These are phyloP conservation scores for Trichoderma parareesei DNA, from an alignment of 495 filamentous ascomycete genomes.

Conservation along the genomic window DNA sequence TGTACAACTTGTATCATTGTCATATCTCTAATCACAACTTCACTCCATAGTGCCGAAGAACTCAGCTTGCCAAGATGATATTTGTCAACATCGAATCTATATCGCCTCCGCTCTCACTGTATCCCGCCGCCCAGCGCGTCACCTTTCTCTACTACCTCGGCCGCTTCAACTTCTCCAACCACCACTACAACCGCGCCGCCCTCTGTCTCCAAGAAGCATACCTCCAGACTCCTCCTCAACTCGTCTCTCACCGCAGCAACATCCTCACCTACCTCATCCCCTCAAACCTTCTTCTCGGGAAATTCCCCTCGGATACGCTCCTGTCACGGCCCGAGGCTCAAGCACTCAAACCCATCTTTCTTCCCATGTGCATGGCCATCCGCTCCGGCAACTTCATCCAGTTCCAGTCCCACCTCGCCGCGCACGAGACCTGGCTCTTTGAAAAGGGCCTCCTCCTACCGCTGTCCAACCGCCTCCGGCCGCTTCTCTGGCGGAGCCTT, in stretches of 20 bases:
- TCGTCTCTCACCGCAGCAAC: conserved; percentile 60
- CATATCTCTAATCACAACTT: conserved; percentile 14
- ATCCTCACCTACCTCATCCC: conserved; percentile 83
- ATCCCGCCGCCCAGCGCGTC: conserved; percentile 80
- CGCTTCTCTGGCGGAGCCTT: conserved; percentile 78
- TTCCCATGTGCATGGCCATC: conserved; percentile 67
- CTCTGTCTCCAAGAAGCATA: conserved; percentile 71
- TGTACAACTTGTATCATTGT: no score
- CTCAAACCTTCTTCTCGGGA: conserved; percentile 74
- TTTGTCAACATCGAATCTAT: conserved; percentile 81
- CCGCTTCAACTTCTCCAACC: conserved; percentile 75
- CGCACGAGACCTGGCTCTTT: conserved; percentile 60
- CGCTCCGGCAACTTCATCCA: conserved; percentile 66
- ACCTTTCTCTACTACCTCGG: conserved; percentile 94
- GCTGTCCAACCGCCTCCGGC: conserved; percentile 63
- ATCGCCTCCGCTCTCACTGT: conserved; percentile 67
- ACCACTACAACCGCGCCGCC: conserved; percentile 67
- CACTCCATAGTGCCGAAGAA: conserved; percentile 46
- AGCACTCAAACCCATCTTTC: conserved; percentile 61
- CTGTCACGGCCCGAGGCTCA: conserved; percentile 64
- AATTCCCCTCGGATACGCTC: conserved; percentile 63
- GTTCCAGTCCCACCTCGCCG: conserved; percentile 59
- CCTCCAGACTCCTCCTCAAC: conserved; percentile 60
- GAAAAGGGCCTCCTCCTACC: conserved; percentile 66
- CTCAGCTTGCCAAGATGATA: conserved; percentile 66